Evolutionary conservation across 805 yeast species (phyloP), one percentile per base, ranked within the genome.

Genomic region (Ogataea allantospora): DNA sequence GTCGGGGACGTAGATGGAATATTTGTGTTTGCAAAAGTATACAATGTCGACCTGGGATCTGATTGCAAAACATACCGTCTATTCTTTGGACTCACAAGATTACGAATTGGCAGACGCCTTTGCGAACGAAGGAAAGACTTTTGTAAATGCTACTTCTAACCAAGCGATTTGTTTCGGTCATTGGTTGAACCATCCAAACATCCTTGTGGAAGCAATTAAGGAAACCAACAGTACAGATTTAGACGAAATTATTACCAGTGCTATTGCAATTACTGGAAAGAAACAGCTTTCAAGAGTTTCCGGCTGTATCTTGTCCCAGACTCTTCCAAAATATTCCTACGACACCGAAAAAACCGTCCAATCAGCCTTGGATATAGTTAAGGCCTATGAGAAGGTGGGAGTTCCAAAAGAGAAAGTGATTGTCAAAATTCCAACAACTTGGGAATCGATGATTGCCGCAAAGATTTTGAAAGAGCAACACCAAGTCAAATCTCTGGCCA

Each of bases 351-450:
- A 30, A 20, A 47, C 54, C 3, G 42, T 46, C 13, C 38, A 38
- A 7, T 48, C 57, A 23, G 65, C 63, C 5, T 27, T 26, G 26
- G 41, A 28, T 6, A 45, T 58, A 25, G 56, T 58, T 33, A 33
- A 41, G 8, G 62, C 60, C n/a, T 62, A 50, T 28, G 56, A 50
- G 25, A 50, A 44, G 7, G 25, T 58, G 8, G 63, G 63, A 8
- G 54, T 61, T 16, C 44, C 50, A 23, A 53, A 42, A 35, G 38
- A 43, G 5, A 40, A 43, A 30, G 60, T 62, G 23, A 54, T 62
- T 33, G 58, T 61, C 40, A 61, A 62, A 39, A 47, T 61, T 38
- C 60, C 64, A 15, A 47, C 62, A 29, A 53, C 65, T 9, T 60
- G 50, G 53, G 62, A 55, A 40, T 43, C 57, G 7, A 50, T 60